These are phyloP conservation scores for Fusarium odoratissimum DNA, from an alignment of 2,329 filamentous ascomycete genomes.

Conservation along the genomic window DNA sequence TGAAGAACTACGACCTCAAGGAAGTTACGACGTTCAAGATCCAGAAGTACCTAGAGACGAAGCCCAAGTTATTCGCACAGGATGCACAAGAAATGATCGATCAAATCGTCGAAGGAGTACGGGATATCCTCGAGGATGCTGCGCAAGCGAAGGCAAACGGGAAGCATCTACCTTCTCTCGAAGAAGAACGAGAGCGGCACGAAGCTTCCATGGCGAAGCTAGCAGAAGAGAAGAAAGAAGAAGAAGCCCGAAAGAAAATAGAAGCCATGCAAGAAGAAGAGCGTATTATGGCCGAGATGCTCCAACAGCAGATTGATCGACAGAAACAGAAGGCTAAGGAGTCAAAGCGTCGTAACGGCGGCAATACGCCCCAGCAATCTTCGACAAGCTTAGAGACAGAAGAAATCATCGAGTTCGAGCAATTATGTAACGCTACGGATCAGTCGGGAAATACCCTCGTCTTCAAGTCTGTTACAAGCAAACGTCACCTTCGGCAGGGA, in stretches of 20 bases:
- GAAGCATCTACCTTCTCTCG: conserved; percentile 82
- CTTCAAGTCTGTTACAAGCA: conserved; percentile 79
- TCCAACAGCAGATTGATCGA: conserved; percentile 77
- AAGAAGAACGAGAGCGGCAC: conserved; percentile 87
- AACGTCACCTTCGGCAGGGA: conserved; percentile 73
- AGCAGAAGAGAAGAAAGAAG: conserved; percentile 66
- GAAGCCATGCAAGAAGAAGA: conserved; percentile 76
- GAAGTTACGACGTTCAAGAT: conserved; percentile 79
- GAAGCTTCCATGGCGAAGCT: conserved; percentile 76
- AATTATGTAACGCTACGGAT: conserved; percentile 72
- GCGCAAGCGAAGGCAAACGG: conserved; percentile 80
- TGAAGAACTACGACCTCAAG: conserved; percentile 75
- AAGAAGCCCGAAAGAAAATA: conserved; percentile 63
- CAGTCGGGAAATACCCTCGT: conserved; percentile 70
- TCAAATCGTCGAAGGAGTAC: conserved; percentile 74
- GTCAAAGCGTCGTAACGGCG: conserved; percentile 65
- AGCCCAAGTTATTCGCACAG: conserved; percentile 64
- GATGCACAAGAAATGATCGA: conserved; percentile 71
- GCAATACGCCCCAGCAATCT: conserved; percentile 42
- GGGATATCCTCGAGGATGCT: conserved; percentile 87
- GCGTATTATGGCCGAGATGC: conserved; percentile 74
- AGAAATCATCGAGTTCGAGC: conserved; percentile 71
- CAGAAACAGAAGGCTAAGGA: conserved; percentile 74
- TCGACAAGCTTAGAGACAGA: conserved; percentile 46
- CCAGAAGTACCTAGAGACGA: conserved; percentile 69